Base-by-base conservation (phyloP, 2,329 filamentous ascomycete genomes). In the Trichoderma pleuroti region DNA sequence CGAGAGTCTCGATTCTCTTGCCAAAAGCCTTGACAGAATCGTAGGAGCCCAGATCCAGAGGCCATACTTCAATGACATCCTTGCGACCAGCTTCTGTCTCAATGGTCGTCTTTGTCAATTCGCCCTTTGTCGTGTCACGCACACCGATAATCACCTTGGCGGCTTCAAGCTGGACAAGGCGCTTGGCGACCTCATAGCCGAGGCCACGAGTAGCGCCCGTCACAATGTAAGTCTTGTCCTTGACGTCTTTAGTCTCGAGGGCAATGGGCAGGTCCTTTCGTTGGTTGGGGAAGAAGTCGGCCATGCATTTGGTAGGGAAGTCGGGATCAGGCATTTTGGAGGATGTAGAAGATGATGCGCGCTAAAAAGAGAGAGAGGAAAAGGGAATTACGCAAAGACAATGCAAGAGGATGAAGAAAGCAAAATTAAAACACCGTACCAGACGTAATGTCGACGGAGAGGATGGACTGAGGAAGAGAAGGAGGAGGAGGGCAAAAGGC, bases 131-230 rank as follows among this genome's bases (percentile, higher is more conserved):
- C 1, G 80, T 62, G 49, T 75, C 77, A 49, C 84, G 82, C 18
- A 80, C 80, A 39, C 78, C 83, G 18, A 86, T 75, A 42, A 86
- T 82, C 18, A 86, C 79, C 28, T 79, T 80, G 24, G 76, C 73
- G 8, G 82, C 82, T 4, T 78, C 76, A 30, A 85, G 79, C 6
- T 76, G 77, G 11, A 79, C 76, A 70, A 84, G 80, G 68, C 84
- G 81, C 5, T 80, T 78, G 14, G 80, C 80, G 39, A 81, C 80
- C 72, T 84, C 84, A 21, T 80, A 77, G 5, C 84, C 84, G 3
- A 85, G 75, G 12, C 77, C 78, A 32, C 74, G 75, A 62, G 84
- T 85, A 60, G 80, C 78, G n/a, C 84, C 84, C 0, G 83, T 85
- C 42, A 86, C 74, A 28, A 85, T 79, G 49, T 60, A 70, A 7